Evolutionary conservation across 73 alveolate genomes (phyloP), one percentile per base, ranked within the genome.

Genomic region (Paramecium sexaurelia): DNA sequence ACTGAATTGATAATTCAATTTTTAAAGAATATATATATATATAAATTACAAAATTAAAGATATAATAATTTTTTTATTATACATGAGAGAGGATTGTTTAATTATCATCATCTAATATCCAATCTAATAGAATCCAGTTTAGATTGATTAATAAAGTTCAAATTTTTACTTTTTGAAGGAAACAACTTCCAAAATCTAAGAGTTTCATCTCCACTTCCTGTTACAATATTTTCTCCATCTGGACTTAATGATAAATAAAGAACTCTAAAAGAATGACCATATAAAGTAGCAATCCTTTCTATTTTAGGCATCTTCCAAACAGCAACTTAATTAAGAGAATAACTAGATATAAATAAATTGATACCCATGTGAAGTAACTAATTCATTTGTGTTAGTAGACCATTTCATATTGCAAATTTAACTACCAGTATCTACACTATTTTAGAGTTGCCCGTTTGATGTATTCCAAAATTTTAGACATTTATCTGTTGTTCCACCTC

Each of bases 131-230:
- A 29, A 29, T 61, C 83, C 26, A 61, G 11, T 61, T 61, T 32
- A 26, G 83, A 61, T 10, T 26, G 43, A 13, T 32, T 61, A 61
- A 32, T 27, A 29, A 32, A 27, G 9, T 29, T 61, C 5, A 45
- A 61, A 71, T 71, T 71, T 20, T 29, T 71, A 19, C 24, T 71
- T 40, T 71, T 71, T 37, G 37, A 71, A 13, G 99, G 99, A 93
- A 97, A 97, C 20, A 97, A 95, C 61, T 96, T 96, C 99, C 99
- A 97, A 84, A 97, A 97, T 73, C 98, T 88, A 61, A 97, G 92
- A 45, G 99, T 97, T 85, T 97, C 99, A 94, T 97, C 99, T 11
- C 99, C 99, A 33, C 99, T 98, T 55, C 99, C 99, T n/a, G 99
- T 97, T 15, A 97, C 99, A 22, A 97, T 92, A 71, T 91, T 96